phyloP scores from a whole-genome alignment of 257 asterid species.

The Petunia axillaris region DNA sequence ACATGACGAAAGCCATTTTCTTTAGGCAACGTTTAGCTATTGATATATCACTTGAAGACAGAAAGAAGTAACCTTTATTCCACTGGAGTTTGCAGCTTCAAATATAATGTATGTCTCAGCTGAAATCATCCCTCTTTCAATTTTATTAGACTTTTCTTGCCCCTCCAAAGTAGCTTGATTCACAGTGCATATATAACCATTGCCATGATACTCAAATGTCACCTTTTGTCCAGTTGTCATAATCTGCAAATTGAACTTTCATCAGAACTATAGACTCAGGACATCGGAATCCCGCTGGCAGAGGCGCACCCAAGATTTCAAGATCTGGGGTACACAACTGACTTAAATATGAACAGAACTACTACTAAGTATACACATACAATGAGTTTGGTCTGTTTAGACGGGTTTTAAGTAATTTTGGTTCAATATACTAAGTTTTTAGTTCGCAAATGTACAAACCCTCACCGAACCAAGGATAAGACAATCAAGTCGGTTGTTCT shows the following conservation, averaged over 20 bases:
- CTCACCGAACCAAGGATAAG: background rate
- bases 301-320: background rate
- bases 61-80: slow-evolving; percentile 71
- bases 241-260: slow-evolving; percentile 52
- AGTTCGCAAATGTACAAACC: background rate
- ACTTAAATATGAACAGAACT: too few species aligned
- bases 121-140: slow-evolving; percentile 84
- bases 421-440: background rate
- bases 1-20: slow-evolving; percentile 20
- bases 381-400: too few species aligned
- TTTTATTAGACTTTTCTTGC: slow-evolving; percentile 56
- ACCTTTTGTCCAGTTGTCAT: slow-evolving; percentile 90
- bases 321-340: background rate
- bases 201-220: slow-evolving; percentile 89
- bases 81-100: slow-evolving; percentile 83
- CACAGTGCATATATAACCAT: slow-evolving; percentile 77
- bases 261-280: background rate
- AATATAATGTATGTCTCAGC: slow-evolving; percentile 83
- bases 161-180: slow-evolving; percentile 83
- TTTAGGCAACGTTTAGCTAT: slow-evolving; percentile 9
- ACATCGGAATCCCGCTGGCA: background rate
- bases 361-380: too few species aligned
- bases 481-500: too few species aligned
- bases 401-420: too few species aligned
- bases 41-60: slow-evolving; percentile 6